Base-by-base conservation (phyloP, 768 basidiomycete genomes). In the Lactifluus hygrophoroides region DNA sequence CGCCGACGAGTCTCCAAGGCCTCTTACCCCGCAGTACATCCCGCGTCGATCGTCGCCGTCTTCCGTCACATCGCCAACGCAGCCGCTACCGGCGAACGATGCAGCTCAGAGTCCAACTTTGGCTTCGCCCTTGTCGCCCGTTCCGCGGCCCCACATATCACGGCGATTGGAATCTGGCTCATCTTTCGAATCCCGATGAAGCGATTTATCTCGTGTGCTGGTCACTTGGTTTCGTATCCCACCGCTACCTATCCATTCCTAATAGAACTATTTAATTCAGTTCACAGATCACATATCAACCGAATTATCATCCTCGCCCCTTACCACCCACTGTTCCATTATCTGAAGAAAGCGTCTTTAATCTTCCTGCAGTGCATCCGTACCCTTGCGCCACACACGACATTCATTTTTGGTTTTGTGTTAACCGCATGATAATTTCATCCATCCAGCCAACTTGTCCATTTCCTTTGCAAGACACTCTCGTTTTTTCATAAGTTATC, bases 1-100 rank as follows among this genome's bases (percentile, higher is more conserved):
- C 17, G 56, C 59, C 6, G 59, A 63, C 30, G 68, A 73, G 35
- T 68, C 66, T 9, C 67, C 72, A 21, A 80, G 78, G 60, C 76
- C 77, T 2, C 66, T 76, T 0, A 80, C 83, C 1, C 73, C 76
- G n/a, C 80, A 83, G 10, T 88, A 87, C 62, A 69, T 86, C 23
- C 75, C 81, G 1, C 81, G 85, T 3, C 71, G 75, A 34, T 75
- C 81, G 28, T 81, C 82, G 1, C 76, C 79, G 1, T 75, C 77
- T 7, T 56, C 60, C 32, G 13, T 47, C 40, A 23, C 51, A 3
- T 40, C 54, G 23, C 43, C 48, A 10, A 60, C 14, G 23, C 58
- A 50, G 23, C 6, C 25, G 23, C 6, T 34, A 16, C 8, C 49
- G 11, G 49, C 50, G 11, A 23, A 37, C 35, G 19, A 42, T n/a